phyloP scores from a whole-genome alignment of 2,329 filamentous ascomycete genomes.

The Clonostachys solani region DNA sequence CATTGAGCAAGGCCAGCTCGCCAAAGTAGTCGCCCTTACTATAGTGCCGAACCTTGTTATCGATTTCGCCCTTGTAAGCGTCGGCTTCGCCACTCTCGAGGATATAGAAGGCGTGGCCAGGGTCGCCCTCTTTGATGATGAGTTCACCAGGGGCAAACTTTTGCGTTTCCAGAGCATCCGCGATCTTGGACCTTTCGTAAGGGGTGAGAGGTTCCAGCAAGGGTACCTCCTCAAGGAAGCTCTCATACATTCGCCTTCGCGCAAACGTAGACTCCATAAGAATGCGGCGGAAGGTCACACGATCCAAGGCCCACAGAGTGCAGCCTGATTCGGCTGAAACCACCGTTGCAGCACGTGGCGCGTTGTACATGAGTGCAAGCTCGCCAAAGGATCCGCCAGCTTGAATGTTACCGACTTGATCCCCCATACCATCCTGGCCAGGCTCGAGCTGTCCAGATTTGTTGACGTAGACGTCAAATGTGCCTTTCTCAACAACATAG shows the following conservation, averaged over 20 bases:
- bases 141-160: conserved; percentile 76
- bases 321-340: conserved; percentile 74
- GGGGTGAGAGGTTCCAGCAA: conserved; percentile 77
- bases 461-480: conserved; percentile 91
- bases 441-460: conserved; percentile 70
- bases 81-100: conserved; percentile 84
- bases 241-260: conserved; percentile 93
- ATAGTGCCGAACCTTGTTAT: conserved; percentile 73
- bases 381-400: conserved; percentile 94
- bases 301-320: conserved; percentile 90
- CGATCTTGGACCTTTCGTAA: conserved; percentile 96
- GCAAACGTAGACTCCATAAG: conserved; percentile 98
- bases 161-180: conserved; percentile 87
- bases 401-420: conserved; percentile 75
- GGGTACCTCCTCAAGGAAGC: conserved; percentile 90
- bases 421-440: conserved; percentile 77
- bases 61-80: conserved; percentile 73
- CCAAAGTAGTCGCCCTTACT: conserved; percentile 95
- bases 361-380: conserved; percentile 97
- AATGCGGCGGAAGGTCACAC: conserved; percentile 94
- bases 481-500: conserved; percentile 90
- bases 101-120: conserved; percentile 87
- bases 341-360: conserved; percentile 90
- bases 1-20: conserved; percentile 88
- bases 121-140: conserved; percentile 90